Evolutionary conservation across 2,329 filamentous ascomycete species (phyloP).

Genomic region (Xylariaceae sp.): DNA sequence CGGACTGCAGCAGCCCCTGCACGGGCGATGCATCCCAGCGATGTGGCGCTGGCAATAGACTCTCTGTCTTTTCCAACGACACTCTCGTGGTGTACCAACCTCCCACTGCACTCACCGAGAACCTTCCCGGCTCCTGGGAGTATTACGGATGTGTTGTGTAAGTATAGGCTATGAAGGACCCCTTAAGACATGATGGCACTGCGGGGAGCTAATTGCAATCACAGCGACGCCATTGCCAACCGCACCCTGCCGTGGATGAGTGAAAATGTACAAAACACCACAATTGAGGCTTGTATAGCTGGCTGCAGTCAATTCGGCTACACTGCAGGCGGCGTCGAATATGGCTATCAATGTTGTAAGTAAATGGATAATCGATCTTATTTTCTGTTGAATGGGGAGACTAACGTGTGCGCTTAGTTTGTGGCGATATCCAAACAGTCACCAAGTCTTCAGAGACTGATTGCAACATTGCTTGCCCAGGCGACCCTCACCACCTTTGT

Average conservation of each 20-base stretch:
- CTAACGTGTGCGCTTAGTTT: slow-evolving; percentile 31
- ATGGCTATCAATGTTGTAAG: slow-evolving; percentile 51
- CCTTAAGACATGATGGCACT: slow-evolving; percentile 12
- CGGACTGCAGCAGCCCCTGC: slow-evolving; percentile 38
- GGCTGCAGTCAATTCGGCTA: slow-evolving; percentile 52
- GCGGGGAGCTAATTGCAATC: background rate
- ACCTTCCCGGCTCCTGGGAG: slow-evolving; percentile 27
- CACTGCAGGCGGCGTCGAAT: slow-evolving; percentile 52
- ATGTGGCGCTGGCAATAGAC: slow-evolving; percentile 36
- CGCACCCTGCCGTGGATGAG: slow-evolving; percentile 48
- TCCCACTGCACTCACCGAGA: slow-evolving; percentile 25
- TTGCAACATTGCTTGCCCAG: slow-evolving; percentile 47
- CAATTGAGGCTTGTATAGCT: slow-evolving; percentile 48
- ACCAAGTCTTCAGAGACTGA: slow-evolving; percentile 44
- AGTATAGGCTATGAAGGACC: background rate
- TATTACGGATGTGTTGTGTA: slow-evolving; percentile 35
- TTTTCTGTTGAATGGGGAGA: background rate
- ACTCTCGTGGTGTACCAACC: slow-evolving; percentile 30
- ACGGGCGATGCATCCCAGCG: slow-evolving; percentile 31
- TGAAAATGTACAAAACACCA: slow-evolving; percentile 48
- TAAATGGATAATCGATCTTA: background rate
- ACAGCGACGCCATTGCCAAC: slow-evolving; percentile 33
- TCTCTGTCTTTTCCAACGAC: slow-evolving; percentile 35
- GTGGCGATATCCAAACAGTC: slow-evolving; percentile 47
- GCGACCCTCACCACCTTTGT: slow-evolving; percentile 47